Percentiles rank a stretch among this genome's conserved stretches.
Conservation (phyloP, 768 basidiomycete genomes). For the Phylloporus rhodoxanthus region DNA sequence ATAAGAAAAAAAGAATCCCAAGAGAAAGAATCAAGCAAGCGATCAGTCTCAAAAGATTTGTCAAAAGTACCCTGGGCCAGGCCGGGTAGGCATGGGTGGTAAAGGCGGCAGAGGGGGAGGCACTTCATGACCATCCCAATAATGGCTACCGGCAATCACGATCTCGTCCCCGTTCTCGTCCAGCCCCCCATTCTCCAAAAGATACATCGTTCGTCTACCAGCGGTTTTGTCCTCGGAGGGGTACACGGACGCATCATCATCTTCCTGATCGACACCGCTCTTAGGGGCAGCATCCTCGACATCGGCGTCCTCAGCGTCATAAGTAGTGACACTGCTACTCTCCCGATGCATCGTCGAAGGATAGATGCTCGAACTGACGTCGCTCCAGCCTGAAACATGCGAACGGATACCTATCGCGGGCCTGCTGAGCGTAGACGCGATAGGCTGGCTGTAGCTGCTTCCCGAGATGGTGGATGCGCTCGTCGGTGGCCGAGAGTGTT, state of each 20-base stretch:
- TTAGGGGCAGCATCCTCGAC: constrained; percentile 11
- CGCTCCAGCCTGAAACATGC: constrained; percentile 18
- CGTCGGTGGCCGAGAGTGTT: constrained; percentile 17
- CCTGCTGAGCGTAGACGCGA: constrained; percentile 3
- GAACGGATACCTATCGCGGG: constrained; percentile 6
- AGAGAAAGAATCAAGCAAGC: constrained; percentile 3
- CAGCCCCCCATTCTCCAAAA: constrained; percentile 24
- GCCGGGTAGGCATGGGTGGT: constrained; percentile 12
- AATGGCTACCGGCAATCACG: constrained; percentile 15
- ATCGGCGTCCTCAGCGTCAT: constrained; percentile 22
- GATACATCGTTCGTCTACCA: constrained; percentile 32
- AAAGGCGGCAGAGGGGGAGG: constrained; percentile 22
- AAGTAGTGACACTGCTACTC: constrained; percentile 13
- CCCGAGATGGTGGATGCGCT: constrained; percentile 19
- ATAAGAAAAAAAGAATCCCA: constrained; percentile 1
- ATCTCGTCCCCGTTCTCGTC: constrained; percentile 22
- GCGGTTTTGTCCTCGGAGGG: constrained; percentile 29
- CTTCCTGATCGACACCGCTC: constrained; percentile 14
- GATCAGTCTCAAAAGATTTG: not conserved
- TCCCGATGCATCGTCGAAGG: constrained; percentile 14
- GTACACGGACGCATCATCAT: constrained; percentile 29
- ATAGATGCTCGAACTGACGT: constrained; percentile 16
- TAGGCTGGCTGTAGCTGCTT: constrained; percentile 16
- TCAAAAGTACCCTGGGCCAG: constrained; percentile 28
- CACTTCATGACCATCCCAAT: constrained; percentile 12